These are phyloP conservation scores for Marsdenia floribunda DNA, from an alignment of 257 asterid genomes.

Conservation along the genomic window DNA sequence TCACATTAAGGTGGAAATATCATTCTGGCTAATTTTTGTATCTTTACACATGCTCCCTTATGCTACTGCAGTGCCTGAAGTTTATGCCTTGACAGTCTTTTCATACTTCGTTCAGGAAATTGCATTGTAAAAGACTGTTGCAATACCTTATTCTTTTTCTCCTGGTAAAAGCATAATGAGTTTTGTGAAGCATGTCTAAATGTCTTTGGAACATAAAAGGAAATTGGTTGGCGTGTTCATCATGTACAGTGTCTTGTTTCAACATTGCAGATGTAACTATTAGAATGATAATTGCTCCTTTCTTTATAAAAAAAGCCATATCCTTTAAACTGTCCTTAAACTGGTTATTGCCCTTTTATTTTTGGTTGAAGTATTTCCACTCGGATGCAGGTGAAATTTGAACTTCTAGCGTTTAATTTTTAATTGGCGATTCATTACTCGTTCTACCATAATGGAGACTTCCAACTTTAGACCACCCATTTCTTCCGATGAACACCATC, in stretches of 20 bases:
- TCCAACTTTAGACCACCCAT: slow-evolving; percentile 8
- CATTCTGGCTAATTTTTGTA: background rate
- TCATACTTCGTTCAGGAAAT: background rate
- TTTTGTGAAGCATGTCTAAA: background rate
- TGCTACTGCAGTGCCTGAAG: background rate
- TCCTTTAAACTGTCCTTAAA: background rate
- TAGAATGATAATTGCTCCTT: background rate
- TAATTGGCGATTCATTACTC: background rate
- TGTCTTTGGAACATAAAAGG: background rate
- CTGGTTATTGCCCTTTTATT: background rate
- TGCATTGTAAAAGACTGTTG: background rate
- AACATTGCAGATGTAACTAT: background rate
- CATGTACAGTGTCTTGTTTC: background rate
- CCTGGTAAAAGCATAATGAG: background rate
- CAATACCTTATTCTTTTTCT: background rate
- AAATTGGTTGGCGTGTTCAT: background rate
- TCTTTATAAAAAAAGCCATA: no score
- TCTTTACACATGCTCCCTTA: background rate
- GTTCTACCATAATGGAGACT: background rate
- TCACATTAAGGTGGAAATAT: background rate
- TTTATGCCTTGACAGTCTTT: background rate
- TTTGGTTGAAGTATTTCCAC: background rate
- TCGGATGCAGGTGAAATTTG: background rate
- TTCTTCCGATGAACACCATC: slow-evolving; percentile 29
- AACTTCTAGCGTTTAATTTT: background rate